These are phyloP conservation scores for Suhomyces wounanorum DNA, from an alignment of 1,139 yeast genomes.

Conservation along the genomic window DNA sequence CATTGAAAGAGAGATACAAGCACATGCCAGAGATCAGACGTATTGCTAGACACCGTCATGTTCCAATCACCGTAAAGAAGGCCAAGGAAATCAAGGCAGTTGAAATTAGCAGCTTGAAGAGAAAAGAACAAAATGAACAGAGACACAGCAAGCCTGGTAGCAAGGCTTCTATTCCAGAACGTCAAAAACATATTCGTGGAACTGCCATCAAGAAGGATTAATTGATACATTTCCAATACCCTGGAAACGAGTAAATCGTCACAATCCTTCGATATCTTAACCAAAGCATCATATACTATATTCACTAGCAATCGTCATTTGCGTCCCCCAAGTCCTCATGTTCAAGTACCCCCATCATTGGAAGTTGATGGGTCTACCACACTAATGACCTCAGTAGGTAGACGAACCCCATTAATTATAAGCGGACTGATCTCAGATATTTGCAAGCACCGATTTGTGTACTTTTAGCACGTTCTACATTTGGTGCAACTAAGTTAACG, in stretches of 20 bases:
- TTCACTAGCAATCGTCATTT: no score
- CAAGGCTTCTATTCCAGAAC: conserved; percentile 65
- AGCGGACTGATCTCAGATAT: no score
- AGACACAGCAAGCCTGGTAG: conserved; percentile 73
- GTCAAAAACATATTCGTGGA: conserved; percentile 84
- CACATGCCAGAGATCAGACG: conserved; percentile 96
- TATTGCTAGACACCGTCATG: conserved; percentile 87
- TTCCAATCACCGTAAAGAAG: conserved; percentile 83
- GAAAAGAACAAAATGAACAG: conserved; percentile 80
- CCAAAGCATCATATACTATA: no score
- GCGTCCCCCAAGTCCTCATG: no score
- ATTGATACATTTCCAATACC: background rate
- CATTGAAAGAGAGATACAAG: conserved; percentile 87
- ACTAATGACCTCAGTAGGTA: no score
- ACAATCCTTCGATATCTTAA: no score
- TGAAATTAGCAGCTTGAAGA: conserved; percentile 71
- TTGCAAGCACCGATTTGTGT: no score
- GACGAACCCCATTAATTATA: no score
- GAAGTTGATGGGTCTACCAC: no score
- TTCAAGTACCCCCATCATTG: no score
- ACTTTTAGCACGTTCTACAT: no score
- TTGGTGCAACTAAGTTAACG: no score
- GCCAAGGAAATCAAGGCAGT: conserved; percentile 82
- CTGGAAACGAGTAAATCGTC: background rate
- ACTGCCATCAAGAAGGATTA: conserved; percentile 60